Base-by-base conservation (phyloP, 2,329 filamentous ascomycete species). In the Epichloe hybrida region DNA sequence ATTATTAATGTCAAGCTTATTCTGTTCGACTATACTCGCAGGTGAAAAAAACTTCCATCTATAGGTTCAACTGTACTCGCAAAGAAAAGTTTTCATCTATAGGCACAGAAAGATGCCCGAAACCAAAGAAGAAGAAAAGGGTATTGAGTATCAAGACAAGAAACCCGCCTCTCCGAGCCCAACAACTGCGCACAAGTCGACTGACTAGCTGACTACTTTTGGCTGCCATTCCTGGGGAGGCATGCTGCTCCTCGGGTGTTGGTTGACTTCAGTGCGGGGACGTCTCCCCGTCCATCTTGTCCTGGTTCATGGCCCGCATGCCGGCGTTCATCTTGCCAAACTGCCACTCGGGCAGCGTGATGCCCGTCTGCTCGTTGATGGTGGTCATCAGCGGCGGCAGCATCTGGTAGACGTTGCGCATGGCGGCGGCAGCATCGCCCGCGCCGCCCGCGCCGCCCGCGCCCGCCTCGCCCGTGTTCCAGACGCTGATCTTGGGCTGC, bases 331-430 rank as follows among this genome's bases (percentile, higher is more conserved):
- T 54, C 51, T 61, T 64, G 0, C 79, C 79, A 62, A 81, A 81
- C 63, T 82, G 78, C 88, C 88, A 94, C 59, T 78, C 79, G 1
- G 88, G 88, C 6, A 90, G 80, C 1, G 77, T 75, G 60, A 94
- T 89, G 0, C 88, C 88, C 0, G 88, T 94, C 72, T 95, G 88
- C 53, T 94, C 88, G 58, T 93, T 84, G 61, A 95, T 91, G 0
- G 88, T 94, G 9, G 77, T 81, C 70, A 94, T 82, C 20, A 94
- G 73, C 5, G 88, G 88, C 37, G 88, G 88, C 54, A 94, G 71
- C 64, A 82, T 85, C 72, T 93, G 88, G 70, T 93, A 90, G 38
- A 94, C 76, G 58, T 91, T 90, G 56, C 86, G 75, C 68, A 93
- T 83, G 1, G 73, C 5, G 88, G 88, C 37, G 88, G 88, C 54